A percentile compares a stretch with the other conserved stretches of the same genome.
phyloP scores from a whole-genome alignment of 305 asterid species.

The Nicotiana rustica region DNA sequence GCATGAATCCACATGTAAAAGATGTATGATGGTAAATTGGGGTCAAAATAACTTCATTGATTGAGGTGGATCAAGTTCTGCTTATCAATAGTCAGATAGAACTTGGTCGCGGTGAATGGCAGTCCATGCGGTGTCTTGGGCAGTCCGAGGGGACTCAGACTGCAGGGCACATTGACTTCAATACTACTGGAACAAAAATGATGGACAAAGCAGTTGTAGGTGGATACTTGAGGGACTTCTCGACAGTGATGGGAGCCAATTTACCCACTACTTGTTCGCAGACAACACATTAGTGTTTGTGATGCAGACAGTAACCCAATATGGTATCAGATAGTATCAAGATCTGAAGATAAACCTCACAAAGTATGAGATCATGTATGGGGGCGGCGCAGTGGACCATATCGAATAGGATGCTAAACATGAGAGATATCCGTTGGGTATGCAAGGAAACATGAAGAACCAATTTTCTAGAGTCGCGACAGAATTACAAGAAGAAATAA shows the following conservation, averaged over 20 bases:
- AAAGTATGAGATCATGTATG: slow-evolving; percentile 14
- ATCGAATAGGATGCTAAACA: not conserved
- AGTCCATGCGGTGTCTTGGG: not conserved
- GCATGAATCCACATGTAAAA: slow-evolving; percentile 26
- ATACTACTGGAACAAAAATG: slow-evolving; percentile 19
- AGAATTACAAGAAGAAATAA: slow-evolving; percentile 14
- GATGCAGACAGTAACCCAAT: slow-evolving; percentile 10
- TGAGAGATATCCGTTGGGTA: not conserved
- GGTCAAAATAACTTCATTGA: not conserved
- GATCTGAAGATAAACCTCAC: not conserved
- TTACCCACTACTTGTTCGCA: not conserved
- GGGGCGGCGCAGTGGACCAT: not conserved
- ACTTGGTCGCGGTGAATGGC: not conserved
- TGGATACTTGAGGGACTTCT: slow-evolving; percentile 21
- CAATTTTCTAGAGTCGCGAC: not conserved
- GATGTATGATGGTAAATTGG: slow-evolving; percentile 23
- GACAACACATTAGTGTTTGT: slow-evolving; percentile 25
- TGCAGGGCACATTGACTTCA: not conserved
- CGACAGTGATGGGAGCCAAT: not conserved
- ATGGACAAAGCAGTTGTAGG: slow-evolving; percentile 9
- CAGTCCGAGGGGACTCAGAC: slow-evolving; percentile 17
- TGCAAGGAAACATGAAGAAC: slow-evolving; percentile 12
- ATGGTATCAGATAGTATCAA: too few relatives aligned
- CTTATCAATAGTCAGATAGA: slow-evolving; percentile 9
- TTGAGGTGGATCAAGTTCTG: slow-evolving; percentile 28